Conservation (phyloP, 2,329 filamentous ascomycete species). For the Drechslera avenae region DNA sequence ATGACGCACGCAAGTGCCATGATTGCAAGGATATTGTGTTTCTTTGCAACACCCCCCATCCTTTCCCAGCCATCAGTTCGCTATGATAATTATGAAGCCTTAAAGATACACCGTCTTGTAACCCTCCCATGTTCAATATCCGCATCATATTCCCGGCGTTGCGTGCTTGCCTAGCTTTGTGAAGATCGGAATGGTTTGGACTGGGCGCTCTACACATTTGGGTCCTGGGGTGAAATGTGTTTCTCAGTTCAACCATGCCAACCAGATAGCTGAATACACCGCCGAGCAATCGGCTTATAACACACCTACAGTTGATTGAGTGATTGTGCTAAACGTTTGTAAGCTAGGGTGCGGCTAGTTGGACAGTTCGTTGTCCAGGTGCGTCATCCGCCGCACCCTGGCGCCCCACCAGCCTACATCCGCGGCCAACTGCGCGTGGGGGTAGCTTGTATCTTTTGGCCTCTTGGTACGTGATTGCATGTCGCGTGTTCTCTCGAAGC, state of each 20-base stretch:
- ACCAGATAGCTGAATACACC: constrained; percentile 35
- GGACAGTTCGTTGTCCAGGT: background rate
- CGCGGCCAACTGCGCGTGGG: constrained; percentile 16
- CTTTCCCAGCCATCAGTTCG: constrained; percentile 31
- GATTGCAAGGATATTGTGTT: constrained; percentile 21
- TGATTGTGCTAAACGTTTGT: background rate
- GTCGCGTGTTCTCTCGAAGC: constrained; percentile 9
- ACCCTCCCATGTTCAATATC: constrained; percentile 40
- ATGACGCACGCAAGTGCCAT: constrained; percentile 31
- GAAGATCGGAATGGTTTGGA: constrained; percentile 29
- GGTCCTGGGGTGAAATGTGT: constrained; percentile 19
- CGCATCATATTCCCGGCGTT: constrained; percentile 52
- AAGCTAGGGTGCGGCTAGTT: constrained; percentile 1
- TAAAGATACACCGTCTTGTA: constrained; percentile 52
- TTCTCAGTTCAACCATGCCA: constrained; percentile 21
- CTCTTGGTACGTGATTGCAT: constrained; percentile 11
- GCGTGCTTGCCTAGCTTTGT: constrained; percentile 37
- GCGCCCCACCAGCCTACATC: constrained; percentile 11
- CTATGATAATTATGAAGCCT: constrained; percentile 47
- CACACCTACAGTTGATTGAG: background rate
- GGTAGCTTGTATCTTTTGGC: constrained; percentile 8
- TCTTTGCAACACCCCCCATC: constrained; percentile 31
- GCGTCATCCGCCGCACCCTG: constrained; percentile 22
- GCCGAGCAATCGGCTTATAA: constrained; percentile 26
- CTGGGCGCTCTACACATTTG: constrained; percentile 23